A percentile compares a stretch with the other conserved stretches of the same genome.
These are phyloP conservation scores for Sanghuangporus weigelae DNA, from an alignment of 1,284 basidiomycete species.

Conservation along the genomic window DNA sequence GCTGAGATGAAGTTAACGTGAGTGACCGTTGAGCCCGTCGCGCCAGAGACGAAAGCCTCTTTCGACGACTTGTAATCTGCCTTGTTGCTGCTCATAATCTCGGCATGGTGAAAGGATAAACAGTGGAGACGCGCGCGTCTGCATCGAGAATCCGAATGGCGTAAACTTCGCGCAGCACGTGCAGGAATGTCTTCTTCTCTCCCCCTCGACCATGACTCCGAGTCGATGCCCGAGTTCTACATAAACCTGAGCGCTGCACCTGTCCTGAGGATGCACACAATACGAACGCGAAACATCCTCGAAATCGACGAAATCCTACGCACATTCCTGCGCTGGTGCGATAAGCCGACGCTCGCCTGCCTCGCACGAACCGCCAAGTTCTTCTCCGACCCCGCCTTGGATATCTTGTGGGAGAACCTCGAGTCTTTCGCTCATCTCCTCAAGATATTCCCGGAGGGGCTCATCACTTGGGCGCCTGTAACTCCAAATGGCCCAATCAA, in stretches of 20 bases:
- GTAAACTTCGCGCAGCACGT: too few relatives aligned
- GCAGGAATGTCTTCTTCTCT: too few relatives aligned
- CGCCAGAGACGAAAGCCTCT: slow-evolving; percentile 82
- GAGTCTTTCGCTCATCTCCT: slow-evolving; percentile 14
- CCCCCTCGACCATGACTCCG: too few relatives aligned
- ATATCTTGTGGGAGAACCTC: slow-evolving; percentile 15
- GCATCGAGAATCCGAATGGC: too few relatives aligned
- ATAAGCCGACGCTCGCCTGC: slow-evolving; percentile 10
- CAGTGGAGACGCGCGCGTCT: too few relatives aligned
- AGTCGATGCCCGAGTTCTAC: background rate
- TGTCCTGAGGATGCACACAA: background rate
- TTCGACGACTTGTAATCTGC: slow-evolving; percentile 78
- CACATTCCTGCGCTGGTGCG: slow-evolving; percentile 10
- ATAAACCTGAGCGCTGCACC: background rate
- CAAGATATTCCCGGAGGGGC: slow-evolving; percentile 7
- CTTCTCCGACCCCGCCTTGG: slow-evolving; percentile 13
- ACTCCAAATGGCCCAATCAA: background rate
- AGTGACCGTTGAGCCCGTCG: slow-evolving; percentile 69
- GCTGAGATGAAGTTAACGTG: slow-evolving; percentile 74
- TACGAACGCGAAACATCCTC: background rate
- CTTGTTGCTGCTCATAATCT: background rate
- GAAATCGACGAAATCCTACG: slow-evolving; percentile 14
- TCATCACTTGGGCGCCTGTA: slow-evolving; percentile 6
- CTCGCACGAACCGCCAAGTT: slow-evolving; percentile 14
- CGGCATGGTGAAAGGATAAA: too few relatives aligned